Conservation (phyloP, 73 alveolate genomes). For the Paramecium pentaurelia region DNA sequence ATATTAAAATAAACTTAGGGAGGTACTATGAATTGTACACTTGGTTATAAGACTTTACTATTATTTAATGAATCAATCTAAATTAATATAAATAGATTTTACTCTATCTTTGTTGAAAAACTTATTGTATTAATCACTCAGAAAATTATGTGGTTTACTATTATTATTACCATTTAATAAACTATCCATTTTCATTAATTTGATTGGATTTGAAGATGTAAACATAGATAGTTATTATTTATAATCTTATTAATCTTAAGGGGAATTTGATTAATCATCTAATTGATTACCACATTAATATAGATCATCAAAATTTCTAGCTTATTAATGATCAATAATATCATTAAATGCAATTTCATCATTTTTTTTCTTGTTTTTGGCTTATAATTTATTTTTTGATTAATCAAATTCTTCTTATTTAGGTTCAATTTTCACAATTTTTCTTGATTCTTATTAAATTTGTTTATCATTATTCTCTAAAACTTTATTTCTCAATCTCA, state of each 20-base stretch:
- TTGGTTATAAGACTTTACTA: not conserved
- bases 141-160: not conserved
- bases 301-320: not conserved
- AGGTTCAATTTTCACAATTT: not conserved
- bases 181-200: constrained; percentile 9
- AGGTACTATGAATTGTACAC: not conserved
- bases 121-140: not conserved
- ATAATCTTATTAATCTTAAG: not conserved
- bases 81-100: not conserved
- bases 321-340: not conserved
- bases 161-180: not conserved
- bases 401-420: not conserved
- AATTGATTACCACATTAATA: not conserved
- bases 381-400: not conserved
- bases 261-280: not conserved
- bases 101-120: not conserved
- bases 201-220: not conserved
- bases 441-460: not conserved
- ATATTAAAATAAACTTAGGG: not conserved
- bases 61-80: not conserved
- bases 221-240: not conserved
- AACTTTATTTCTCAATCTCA: not conserved
- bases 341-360: not conserved
- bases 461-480: not conserved
- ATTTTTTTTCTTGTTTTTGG: not conserved